Percentiles rank a stretch among this genome's conserved stretches.
Conservation (phyloP, 2,329 filamentous ascomycete species). For the Nemania abortiva region DNA sequence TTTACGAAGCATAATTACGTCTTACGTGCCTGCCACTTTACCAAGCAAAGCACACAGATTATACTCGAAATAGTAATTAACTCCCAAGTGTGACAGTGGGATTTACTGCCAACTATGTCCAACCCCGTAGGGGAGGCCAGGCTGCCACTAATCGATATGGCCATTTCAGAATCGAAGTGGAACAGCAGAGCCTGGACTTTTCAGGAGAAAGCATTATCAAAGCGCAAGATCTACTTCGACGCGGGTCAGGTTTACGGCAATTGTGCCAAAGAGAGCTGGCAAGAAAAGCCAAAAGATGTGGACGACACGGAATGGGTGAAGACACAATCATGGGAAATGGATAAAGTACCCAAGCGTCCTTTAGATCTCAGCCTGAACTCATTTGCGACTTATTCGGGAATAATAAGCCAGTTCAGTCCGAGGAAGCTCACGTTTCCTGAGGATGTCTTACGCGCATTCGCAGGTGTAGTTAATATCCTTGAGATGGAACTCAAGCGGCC, state of each 20-base stretch:
- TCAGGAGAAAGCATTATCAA: slow-evolving; percentile 13
- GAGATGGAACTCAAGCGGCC: slow-evolving; percentile 6
- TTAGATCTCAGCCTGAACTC: slow-evolving; percentile 2
- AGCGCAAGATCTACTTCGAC: slow-evolving; percentile 15
- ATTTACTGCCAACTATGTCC: slow-evolving; percentile 14
- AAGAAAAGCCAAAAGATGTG: slow-evolving; percentile 1
- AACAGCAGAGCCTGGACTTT: slow-evolving; percentile 10
- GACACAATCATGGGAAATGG: neutral
- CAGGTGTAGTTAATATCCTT: slow-evolving; percentile 9
- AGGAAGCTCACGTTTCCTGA: slow-evolving; percentile 17
- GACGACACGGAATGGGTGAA: slow-evolving; percentile 6
- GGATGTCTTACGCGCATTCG: slow-evolving; percentile 23
- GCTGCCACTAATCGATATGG: slow-evolving; percentile 11
- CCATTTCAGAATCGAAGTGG: slow-evolving; percentile 16
- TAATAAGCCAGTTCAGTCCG: slow-evolving; percentile 7
- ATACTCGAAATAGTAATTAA: neutral
- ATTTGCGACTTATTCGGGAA: slow-evolving; percentile 11
- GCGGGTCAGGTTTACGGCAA: slow-evolving; percentile 19
- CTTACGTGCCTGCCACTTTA: neutral
- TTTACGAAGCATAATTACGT: neutral
- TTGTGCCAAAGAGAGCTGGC: slow-evolving; percentile 10
- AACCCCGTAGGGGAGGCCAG: slow-evolving; percentile 18
- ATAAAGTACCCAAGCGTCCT: neutral
- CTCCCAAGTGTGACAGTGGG: slow-evolving; percentile 11
- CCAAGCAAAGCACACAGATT: neutral